phyloP scores from a whole-genome alignment of 768 basidiomycete species.

The Tephrocybe sp. region DNA sequence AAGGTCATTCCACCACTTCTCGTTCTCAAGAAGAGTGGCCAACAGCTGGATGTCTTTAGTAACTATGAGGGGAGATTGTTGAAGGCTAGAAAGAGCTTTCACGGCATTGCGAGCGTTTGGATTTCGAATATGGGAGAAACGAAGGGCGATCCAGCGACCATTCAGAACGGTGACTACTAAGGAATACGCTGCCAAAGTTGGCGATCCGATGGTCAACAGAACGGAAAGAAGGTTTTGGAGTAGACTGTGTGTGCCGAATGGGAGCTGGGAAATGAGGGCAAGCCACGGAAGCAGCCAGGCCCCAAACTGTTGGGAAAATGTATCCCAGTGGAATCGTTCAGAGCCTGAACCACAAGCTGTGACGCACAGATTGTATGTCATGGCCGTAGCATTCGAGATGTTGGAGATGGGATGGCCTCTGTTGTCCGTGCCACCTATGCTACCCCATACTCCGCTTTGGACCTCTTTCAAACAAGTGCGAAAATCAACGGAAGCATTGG shows the following conservation, averaged over 20 bases:
- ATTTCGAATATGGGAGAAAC: slow-evolving; percentile 22
- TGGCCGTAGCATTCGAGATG: slow-evolving; percentile 21
- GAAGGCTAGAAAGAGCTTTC: slow-evolving; percentile 33
- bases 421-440: slow-evolving; percentile 14
- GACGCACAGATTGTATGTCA: slow-evolving; percentile 24
- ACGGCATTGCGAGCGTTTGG: slow-evolving; percentile 27
- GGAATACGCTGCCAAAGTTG: slow-evolving; percentile 40
- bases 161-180: slow-evolving; percentile 30
- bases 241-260: slow-evolving; percentile 34
- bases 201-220: slow-evolving; percentile 41
- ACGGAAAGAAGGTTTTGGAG: slow-evolving; percentile 35
- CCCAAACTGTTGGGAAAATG: slow-evolving; percentile 33
- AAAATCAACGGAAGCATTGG: slow-evolving; percentile 4
- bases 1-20: slow-evolving; percentile 36
- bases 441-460: slow-evolving; percentile 8
- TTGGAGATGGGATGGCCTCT: slow-evolving; percentile 15
- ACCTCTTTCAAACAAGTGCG: slow-evolving; percentile 4
- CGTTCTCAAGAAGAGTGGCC: slow-evolving; percentile 37
- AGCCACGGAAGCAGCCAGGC: slow-evolving; percentile 45
- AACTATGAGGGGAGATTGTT: slow-evolving; percentile 37
- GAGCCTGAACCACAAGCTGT: slow-evolving; percentile 19
- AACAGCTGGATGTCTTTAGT: slow-evolving; percentile 23
- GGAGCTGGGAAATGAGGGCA: slow-evolving; percentile 41
- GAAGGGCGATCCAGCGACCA: slow-evolving; percentile 31
- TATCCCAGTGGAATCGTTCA: slow-evolving; percentile 24